These are phyloP conservation scores for Pichia pseudocactophila DNA, from an alignment of 805 yeast species.

Conservation along the genomic window DNA sequence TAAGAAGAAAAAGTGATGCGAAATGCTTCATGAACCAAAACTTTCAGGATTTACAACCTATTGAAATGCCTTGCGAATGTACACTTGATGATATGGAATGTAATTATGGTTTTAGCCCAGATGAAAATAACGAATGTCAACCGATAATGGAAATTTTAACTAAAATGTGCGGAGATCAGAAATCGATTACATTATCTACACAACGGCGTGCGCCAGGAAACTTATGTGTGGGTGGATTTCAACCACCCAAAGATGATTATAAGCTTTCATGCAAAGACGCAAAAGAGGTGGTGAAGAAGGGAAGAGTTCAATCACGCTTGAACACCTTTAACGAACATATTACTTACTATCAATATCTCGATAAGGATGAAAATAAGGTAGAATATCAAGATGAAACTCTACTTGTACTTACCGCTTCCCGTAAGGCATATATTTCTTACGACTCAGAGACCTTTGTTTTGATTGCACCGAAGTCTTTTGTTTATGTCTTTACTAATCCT, in stretches of 20 bases:
- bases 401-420: constrained; percentile 45
- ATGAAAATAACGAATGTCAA: constrained; percentile 40
- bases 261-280: constrained; percentile 31
- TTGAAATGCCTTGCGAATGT: constrained; percentile 57
- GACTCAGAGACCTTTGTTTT: constrained; percentile 50
- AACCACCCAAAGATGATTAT: constrained; percentile 17
- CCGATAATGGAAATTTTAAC: constrained; percentile 16
- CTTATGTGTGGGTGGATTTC: constrained; percentile 21
- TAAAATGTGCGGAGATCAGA: constrained; percentile 17
- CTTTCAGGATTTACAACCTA: constrained; percentile 36
- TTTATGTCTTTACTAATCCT: constrained; percentile 49
- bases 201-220: constrained; percentile 22
- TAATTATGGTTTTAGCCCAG: constrained; percentile 36
- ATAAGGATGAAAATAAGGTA: constrained; percentile 33
- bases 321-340: constrained; percentile 46
- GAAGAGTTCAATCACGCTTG: constrained; percentile 30
- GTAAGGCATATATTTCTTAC: constrained; percentile 54
- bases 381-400: constrained; percentile 53
- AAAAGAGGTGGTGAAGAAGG: constrained; percentile 11
- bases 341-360: constrained; percentile 50
- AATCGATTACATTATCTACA: constrained; percentile 18
- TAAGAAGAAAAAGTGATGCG: constrained; percentile 55
- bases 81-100: constrained; percentile 64
- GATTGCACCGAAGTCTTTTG: constrained; percentile 31
- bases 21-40: constrained; percentile 49